Conservation (phyloP, 2,329 filamentous ascomycete species). For the Calonectria ilicicola region DNA sequence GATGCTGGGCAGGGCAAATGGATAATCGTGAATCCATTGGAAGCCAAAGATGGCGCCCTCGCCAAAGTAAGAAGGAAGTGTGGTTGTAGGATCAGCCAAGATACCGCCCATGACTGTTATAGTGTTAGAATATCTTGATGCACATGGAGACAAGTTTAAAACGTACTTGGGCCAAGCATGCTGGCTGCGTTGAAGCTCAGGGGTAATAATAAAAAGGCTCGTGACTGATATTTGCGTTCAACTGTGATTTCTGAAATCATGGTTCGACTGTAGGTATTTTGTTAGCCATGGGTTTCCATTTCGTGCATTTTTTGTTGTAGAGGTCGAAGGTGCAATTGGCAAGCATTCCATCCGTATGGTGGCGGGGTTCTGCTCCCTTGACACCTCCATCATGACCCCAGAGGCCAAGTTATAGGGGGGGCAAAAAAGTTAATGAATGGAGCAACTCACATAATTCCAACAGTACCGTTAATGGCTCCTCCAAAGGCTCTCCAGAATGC, state of each 20-base stretch:
- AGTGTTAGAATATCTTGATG: slow-evolving; percentile 11
- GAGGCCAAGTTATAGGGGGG: not conserved
- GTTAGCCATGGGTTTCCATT: not conserved
- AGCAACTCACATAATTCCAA: slow-evolving; percentile 59
- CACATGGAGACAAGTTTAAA: not conserved
- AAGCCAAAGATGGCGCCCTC: slow-evolving; percentile 69
- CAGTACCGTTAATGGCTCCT: slow-evolving; percentile 65
- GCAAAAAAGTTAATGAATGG: not conserved
- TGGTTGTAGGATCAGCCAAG: slow-evolving; percentile 73
- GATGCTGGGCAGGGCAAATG: slow-evolving; percentile 78
- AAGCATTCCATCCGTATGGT: not conserved
- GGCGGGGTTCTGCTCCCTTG: not conserved
- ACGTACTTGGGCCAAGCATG: slow-evolving; percentile 58
- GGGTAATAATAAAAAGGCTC: slow-evolving; percentile 60
- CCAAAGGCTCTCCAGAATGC: slow-evolving; percentile 75
- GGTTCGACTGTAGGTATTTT: slow-evolving; percentile 49
- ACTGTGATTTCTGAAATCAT: slow-evolving; percentile 63
- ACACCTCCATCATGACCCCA: not conserved
- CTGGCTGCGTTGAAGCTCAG: slow-evolving; percentile 62
- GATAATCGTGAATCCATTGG: slow-evolving; percentile 73
- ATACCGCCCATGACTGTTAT: slow-evolving; percentile 70
- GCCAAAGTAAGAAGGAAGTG: slow-evolving; percentile 73
- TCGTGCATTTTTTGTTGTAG: not conserved
- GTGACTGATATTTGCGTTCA: slow-evolving; percentile 61
- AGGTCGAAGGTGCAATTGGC: not conserved